These are phyloP conservation scores for Kwoniella shivajii DNA, from an alignment of 1,284 basidiomycete species.

Conservation along the genomic window DNA sequence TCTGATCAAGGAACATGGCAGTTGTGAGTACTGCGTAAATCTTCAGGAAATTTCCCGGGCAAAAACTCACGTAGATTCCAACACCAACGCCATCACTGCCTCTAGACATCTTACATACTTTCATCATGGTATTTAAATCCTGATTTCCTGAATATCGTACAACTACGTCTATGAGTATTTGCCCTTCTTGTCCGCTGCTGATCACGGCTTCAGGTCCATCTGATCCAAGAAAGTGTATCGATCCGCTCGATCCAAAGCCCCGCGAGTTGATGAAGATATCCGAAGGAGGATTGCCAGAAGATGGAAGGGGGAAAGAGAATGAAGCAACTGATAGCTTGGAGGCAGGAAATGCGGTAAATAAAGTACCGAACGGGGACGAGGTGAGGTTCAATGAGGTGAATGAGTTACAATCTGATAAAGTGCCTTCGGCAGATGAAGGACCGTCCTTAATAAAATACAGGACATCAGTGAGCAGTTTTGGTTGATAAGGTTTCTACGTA, in stretches of 20 bases:
- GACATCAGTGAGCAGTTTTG: background rate
- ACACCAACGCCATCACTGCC: constrained; percentile 40
- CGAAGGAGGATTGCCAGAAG: constrained; percentile 17
- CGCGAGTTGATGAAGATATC: constrained; percentile 42
- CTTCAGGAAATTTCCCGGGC: background rate
- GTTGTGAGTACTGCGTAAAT: background rate
- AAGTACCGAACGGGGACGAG: constrained; percentile 25
- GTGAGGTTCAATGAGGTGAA: constrained; percentile 35
- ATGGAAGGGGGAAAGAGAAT: constrained; percentile 36
- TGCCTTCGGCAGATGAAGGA: constrained; percentile 41
- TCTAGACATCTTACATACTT: constrained; percentile 43
- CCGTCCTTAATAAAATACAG: constrained; percentile 35
- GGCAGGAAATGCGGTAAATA: constrained; percentile 39
- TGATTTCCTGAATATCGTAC: constrained; percentile 34
- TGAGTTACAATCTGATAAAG: constrained; percentile 38
- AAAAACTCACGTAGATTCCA: constrained; percentile 48
- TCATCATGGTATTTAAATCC: constrained; percentile 29
- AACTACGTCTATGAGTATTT: constrained; percentile 48
- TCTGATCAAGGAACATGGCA: constrained; percentile 18
- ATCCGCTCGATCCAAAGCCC: constrained; percentile 48
- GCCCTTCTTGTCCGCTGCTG: constrained; percentile 34
- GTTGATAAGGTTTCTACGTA: constrained; percentile 16
- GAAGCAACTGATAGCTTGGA: constrained; percentile 32
- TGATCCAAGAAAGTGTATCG: constrained; percentile 47
- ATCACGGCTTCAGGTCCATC: constrained; percentile 36